Evolutionary conservation across 768 basidiomycete species (phyloP).

Genomic region (Suillus decipiens): DNA sequence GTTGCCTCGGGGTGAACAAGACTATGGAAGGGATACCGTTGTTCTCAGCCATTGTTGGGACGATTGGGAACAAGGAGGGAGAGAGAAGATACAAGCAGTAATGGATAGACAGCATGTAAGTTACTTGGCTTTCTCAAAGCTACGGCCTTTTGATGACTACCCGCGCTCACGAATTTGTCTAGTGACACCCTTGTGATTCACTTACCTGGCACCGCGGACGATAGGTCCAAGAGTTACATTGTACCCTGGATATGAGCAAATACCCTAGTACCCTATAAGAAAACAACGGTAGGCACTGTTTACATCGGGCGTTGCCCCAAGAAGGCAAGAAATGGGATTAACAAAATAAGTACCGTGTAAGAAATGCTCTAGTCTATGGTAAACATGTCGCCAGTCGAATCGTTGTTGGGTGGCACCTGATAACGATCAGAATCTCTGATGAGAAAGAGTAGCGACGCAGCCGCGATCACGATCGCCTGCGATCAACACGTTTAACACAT

Average conservation of each 20-base stretch:
- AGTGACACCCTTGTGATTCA: not conserved
- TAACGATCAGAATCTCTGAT: conserved; percentile 26
- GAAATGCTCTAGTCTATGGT: not conserved
- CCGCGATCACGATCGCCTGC: too few relatives aligned
- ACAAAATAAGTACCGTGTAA: not conserved
- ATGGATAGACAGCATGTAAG: not conserved
- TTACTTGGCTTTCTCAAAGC: not conserved
- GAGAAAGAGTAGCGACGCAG: too few relatives aligned
- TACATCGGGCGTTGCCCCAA: too few relatives aligned
- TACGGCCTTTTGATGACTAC: not conserved
- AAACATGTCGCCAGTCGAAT: not conserved
- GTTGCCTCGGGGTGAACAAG: conserved; percentile 23
- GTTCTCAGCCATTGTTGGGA: conserved; percentile 45
- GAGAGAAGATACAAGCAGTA: not conserved
- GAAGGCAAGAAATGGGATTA: too few relatives aligned
- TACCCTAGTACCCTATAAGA: not conserved
- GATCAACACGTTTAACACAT: too few relatives aligned
- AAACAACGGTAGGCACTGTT: too few relatives aligned
- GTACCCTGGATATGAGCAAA: not conserved
- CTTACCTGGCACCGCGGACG: not conserved
- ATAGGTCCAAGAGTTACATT: too few relatives aligned
- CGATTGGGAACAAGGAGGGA: conserved; percentile 38
- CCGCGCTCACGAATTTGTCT: not conserved
- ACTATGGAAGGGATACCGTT: conserved; percentile 33
- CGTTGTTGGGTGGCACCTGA: conserved; percentile 1